These are phyloP conservation scores for Coniosporium apollinis DNA, from an alignment of 495 filamentous ascomycete genomes.

Conservation along the genomic window DNA sequence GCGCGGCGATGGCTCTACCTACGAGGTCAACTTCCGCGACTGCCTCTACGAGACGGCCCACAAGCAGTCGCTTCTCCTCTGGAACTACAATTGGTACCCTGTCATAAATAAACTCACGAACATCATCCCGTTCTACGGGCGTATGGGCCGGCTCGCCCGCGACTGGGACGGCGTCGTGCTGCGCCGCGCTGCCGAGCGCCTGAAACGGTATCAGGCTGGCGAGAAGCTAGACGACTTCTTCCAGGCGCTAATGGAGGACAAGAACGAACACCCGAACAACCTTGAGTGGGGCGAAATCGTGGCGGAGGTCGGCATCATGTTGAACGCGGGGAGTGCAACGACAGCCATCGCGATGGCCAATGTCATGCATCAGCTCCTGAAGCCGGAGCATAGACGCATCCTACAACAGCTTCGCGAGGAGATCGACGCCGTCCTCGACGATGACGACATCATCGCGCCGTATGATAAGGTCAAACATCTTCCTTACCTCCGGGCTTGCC, in stretches of 20 bases:
- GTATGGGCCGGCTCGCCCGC: slow-evolving; percentile 11
- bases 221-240: slow-evolving; percentile 43
- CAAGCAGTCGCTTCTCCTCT: slow-evolving; percentile 27
- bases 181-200: slow-evolving; percentile 3
- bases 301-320: slow-evolving; percentile 20
- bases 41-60: slow-evolving; percentile 31
- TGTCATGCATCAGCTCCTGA: slow-evolving; percentile 38
- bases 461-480: slow-evolving; percentile 29
- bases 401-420: slow-evolving; percentile 40
- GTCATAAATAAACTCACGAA: slow-evolving; percentile 3
- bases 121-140: slow-evolving; percentile 1
- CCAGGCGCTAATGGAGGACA: slow-evolving; percentile 37
- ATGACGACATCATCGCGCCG: slow-evolving; percentile 23
- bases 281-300: slow-evolving; percentile 19
- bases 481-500: slow-evolving; percentile 22
- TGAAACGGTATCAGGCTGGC: slow-evolving; percentile 26
- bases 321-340: slow-evolving; percentile 40
- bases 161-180: slow-evolving; percentile 22
- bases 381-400: slow-evolving; percentile 28
- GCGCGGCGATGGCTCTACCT: slow-evolving; percentile 25
- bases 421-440: slow-evolving; percentile 26
- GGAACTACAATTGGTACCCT: slow-evolving; percentile 32
- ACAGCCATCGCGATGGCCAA: slow-evolving; percentile 36
- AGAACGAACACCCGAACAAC: slow-evolving; percentile 21
- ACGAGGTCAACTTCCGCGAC: slow-evolving; percentile 26